Evolutionary conservation across 352 stramenopile species (phyloP).

Genomic region (Globisporangium okanoganense): DNA sequence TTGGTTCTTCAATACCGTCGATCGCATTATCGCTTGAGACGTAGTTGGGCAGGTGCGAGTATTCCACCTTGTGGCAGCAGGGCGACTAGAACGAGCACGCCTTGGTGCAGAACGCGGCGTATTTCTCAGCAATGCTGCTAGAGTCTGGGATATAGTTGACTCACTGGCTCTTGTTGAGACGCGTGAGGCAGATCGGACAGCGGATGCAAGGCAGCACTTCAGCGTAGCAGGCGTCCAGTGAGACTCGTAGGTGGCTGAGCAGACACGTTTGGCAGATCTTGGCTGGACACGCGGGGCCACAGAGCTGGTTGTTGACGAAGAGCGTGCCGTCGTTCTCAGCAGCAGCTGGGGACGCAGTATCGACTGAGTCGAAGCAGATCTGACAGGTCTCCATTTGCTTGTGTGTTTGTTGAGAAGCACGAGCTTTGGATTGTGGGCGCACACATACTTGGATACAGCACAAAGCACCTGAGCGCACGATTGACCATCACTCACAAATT

Average conservation of each 20-base stretch:
- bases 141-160: background rate
- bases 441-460: too few relatives aligned
- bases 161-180: conserved; percentile 28
- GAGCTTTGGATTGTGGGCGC: background rate
- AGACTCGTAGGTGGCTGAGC: too few relatives aligned
- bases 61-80: conserved; percentile 24
- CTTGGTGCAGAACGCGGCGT: conserved; percentile 14
- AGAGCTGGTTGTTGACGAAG: conserved; percentile 19
- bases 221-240: conserved; percentile 30
- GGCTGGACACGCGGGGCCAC: conserved; percentile 23
- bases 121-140: too few relatives aligned
- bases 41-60: conserved; percentile 22
- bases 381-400: conserved; percentile 21
- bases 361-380: conserved; percentile 33
- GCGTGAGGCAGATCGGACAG: conserved; percentile 35
- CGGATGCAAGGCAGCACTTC: conserved; percentile 35
- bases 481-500: too few relatives aligned
- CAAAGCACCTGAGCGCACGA: too few relatives aligned
- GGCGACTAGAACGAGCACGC: conserved; percentile 26
- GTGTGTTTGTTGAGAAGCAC: background rate
- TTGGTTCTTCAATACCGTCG: background rate
- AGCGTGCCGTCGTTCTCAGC: too few relatives aligned
- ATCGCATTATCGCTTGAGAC: background rate
- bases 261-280: conserved; percentile 30
- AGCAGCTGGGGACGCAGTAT: background rate